Percentiles rank a stretch among this genome's conserved stretches.
Conservation (phyloP, 176 grass and related monocot genomes). For the Eleusine indica region DNA sequence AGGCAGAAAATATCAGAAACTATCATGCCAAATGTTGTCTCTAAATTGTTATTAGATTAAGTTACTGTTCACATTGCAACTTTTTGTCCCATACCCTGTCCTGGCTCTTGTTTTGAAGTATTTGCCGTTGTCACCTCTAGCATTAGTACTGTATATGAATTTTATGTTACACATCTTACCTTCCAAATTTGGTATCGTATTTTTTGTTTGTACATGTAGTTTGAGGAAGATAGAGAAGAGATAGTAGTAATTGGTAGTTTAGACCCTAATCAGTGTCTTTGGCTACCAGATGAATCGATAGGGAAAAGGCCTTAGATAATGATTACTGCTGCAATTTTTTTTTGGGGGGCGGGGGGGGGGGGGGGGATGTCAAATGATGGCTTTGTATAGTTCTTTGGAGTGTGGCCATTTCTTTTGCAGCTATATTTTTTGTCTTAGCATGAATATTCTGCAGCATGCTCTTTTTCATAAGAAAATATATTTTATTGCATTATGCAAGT, state of each 20-base stretch:
- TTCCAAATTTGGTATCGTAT: conserved; percentile 7
- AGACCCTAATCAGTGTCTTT: conserved; percentile 87
- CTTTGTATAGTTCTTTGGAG: conserved; percentile 12
- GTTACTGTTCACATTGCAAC: background rate
- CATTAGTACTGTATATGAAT: background rate
- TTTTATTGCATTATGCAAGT: conserved; percentile 1
- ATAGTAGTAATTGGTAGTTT: conserved; percentile 80
- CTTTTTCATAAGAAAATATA: background rate
- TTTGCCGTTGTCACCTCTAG: background rate
- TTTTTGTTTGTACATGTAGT: conserved; percentile 56
- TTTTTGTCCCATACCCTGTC: background rate
- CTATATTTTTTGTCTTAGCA: background rate
- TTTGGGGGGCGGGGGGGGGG: too few relatives aligned
- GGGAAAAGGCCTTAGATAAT: too few relatives aligned
- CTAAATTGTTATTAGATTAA: background rate
- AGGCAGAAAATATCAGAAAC: too few relatives aligned
- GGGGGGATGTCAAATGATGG: background rate
- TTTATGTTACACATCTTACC: background rate
- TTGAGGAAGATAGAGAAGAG: conserved; percentile 76
- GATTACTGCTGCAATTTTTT: background rate
- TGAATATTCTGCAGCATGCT: conserved; percentile 22
- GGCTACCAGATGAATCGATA: conserved; percentile 78
- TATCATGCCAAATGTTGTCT: too few relatives aligned
- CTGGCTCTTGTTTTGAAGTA: background rate
- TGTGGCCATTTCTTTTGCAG: background rate